These are phyloP conservation scores for Streptanthus diversifolius DNA, from an alignment of 345 rosid species.

Conservation along the genomic window DNA sequence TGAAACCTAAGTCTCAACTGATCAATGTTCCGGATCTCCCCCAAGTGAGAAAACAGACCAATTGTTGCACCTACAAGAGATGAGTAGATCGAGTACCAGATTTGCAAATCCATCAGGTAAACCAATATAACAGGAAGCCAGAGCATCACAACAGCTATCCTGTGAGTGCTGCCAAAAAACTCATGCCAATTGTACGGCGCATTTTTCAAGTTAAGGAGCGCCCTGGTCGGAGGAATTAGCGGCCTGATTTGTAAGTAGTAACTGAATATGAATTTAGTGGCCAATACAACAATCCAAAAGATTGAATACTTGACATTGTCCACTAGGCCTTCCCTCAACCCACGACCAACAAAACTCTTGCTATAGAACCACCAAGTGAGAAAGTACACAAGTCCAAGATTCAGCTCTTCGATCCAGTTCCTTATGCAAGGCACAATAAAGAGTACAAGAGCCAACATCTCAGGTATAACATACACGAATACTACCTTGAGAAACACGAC, in stretches of 20 bases:
- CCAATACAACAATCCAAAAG: slow-evolving; percentile 65
- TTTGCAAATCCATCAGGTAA: slow-evolving; percentile 80
- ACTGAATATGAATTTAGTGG: slow-evolving; percentile 68
- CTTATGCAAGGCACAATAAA: slow-evolving; percentile 85
- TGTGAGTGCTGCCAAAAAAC: slow-evolving; percentile 65
- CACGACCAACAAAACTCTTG: slow-evolving; percentile 78
- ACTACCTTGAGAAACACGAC: slow-evolving; percentile 58
- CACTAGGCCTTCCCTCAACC: slow-evolving; percentile 81
- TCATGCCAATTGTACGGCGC: slow-evolving; percentile 60
- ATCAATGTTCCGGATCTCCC: slow-evolving; percentile 79
- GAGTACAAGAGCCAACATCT: slow-evolving; percentile 62
- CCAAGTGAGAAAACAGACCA: slow-evolving; percentile 83
- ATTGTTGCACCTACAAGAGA: slow-evolving; percentile 59
- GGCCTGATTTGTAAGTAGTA: slow-evolving; percentile 81
- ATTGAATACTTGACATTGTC: slow-evolving; percentile 67
- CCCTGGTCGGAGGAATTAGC: slow-evolving; percentile 62
- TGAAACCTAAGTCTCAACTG: slow-evolving; percentile 91
- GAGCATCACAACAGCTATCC: slow-evolving; percentile 49
- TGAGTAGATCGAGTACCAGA: slow-evolving; percentile 83
- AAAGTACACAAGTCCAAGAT: slow-evolving; percentile 55
- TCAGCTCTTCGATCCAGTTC: slow-evolving; percentile 63
- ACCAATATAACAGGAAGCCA: slow-evolving; percentile 79
- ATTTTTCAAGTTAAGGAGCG: slow-evolving; percentile 36
- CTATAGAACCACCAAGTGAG: slow-evolving; percentile 92
- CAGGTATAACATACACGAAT: slow-evolving; percentile 64